Conservation (phyloP, 192 early-diverging fungal genomes). For the Coemansia sp. region DNA sequence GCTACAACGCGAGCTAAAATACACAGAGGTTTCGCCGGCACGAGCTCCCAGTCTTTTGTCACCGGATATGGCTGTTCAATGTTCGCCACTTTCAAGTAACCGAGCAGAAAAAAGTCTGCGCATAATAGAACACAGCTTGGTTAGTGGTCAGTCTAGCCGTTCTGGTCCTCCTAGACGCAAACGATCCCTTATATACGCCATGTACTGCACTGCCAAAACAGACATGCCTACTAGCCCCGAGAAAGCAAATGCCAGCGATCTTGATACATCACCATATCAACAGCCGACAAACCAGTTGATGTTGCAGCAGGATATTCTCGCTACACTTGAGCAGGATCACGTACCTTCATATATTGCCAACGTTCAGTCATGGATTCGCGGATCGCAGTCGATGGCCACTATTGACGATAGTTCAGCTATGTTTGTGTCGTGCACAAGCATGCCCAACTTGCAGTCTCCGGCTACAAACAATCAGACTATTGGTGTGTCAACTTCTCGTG, state of each 20-base stretch:
- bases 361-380: neutral
- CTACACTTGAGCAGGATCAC: no score
- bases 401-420: constrained; percentile 15
- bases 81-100: neutral
- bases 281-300: neutral
- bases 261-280: neutral
- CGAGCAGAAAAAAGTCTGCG: neutral
- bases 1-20: constrained; percentile 13
- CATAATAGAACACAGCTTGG: neutral
- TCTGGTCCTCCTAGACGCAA: constrained; percentile 33
- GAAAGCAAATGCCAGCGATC: no score
- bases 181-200: constrained; percentile 48
- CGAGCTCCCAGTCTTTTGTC: neutral
- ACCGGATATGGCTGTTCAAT: constrained; percentile 1
- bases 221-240: constrained; percentile 2
- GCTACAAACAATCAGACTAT: no score
- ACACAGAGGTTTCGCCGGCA: neutral
- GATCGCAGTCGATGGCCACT: constrained; percentile 4
- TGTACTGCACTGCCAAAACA: constrained; percentile 38
- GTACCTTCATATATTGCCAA: constrained; percentile 5
- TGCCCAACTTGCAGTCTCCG: constrained; percentile 4
- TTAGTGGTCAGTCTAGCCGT: neutral
- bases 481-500: neutral
- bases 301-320: no score
- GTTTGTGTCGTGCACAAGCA: constrained; percentile 35